Base-by-base conservation (phyloP, 179 eudicot genomes). In the Monotropa hypopitys region DNA sequence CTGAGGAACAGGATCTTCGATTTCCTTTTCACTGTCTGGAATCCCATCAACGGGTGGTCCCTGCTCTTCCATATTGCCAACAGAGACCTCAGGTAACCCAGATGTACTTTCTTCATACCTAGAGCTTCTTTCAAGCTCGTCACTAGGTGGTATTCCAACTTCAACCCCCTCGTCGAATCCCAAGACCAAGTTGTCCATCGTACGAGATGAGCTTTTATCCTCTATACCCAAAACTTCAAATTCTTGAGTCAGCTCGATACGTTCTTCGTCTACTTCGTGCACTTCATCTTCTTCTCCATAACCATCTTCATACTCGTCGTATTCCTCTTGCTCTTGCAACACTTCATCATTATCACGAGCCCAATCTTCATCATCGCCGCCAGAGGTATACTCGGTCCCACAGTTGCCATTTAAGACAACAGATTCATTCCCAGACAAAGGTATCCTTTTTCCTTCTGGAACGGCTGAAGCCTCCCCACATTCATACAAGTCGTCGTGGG, bases 101-200 rank as follows among this genome's bases (percentile, higher is more conserved):
- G 78, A 81, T 45, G 77, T 65, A 77, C 69, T 80, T 61, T 74
- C 90, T 40, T 85, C 88, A 70, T 73, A 84, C 79, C 74, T 80
- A 23, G 83, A 68, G 69, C 82, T 83, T 77, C 82, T 84, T 65
- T 89, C 97, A 83, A 83, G 82, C 79, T 96, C 96, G 71, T 90
- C 98, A 84, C 76, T 87, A 61, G 67, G 67, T 54, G 97, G 90
- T 77, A 96, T 77, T 76, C 78, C 86, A 78, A 96, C 94, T 84
- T 96, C 96, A 81, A 90, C 96, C 69, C 99, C 99, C 78, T 96
- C 96, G 56, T 96, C 92, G 81, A 96, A 96, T 74, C 99, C 99
- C 77, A 96, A 82, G 56, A 95, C 97, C 84, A 90, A 79, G 76
- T 91, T 89, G 57, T 91, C 97, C 82, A 79, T 66, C 79, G 54